phyloP scores from a whole-genome alignment of 2,329 filamentous ascomycete species.

The Neonectria coccinea region DNA sequence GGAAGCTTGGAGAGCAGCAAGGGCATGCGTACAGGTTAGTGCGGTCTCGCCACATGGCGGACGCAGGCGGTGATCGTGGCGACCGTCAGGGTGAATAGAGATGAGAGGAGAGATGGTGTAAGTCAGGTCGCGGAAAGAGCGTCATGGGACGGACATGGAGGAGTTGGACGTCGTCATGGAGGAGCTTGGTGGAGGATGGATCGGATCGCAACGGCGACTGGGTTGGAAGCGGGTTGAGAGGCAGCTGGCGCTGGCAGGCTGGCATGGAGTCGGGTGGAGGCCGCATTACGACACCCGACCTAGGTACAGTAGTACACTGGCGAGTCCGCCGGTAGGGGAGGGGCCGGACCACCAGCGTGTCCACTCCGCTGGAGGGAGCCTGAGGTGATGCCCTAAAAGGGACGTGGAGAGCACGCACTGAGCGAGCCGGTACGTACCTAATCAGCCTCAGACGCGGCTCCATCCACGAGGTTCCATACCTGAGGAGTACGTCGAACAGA shows the following conservation, averaged over 20 bases:
- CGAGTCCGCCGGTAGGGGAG: slow-evolving; percentile 13
- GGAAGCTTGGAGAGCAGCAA: slow-evolving; percentile 28
- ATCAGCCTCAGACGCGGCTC: slow-evolving; percentile 20
- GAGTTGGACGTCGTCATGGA: slow-evolving; percentile 43
- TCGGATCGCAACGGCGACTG: slow-evolving; percentile 36
- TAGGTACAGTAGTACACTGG: neutral
- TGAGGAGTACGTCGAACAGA: neutral
- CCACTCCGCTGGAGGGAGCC: slow-evolving; percentile 9
- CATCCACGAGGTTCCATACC: neutral
- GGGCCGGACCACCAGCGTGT: slow-evolving; percentile 12
- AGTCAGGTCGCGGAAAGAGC: slow-evolving; percentile 27
- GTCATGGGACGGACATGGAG: slow-evolving; percentile 44
- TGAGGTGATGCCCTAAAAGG: neutral
- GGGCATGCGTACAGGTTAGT: slow-evolving; percentile 85
- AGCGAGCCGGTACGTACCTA: slow-evolving; percentile 16
- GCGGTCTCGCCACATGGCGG: slow-evolving; percentile 98
- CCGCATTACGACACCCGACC: slow-evolving; percentile 19
- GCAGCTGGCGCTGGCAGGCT: neutral
- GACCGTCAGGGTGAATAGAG: slow-evolving; percentile 43
- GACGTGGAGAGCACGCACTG: neutral
- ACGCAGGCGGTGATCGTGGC: slow-evolving; percentile 53
- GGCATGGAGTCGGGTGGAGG: slow-evolving; percentile 10
- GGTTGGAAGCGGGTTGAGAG: slow-evolving; percentile 35
- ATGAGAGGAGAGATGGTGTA: slow-evolving; percentile 24
- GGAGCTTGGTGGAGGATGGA: slow-evolving; percentile 25